Base-by-base conservation (phyloP, 352 stramenopile genomes). In the Aphanomyces invadans region DNA sequence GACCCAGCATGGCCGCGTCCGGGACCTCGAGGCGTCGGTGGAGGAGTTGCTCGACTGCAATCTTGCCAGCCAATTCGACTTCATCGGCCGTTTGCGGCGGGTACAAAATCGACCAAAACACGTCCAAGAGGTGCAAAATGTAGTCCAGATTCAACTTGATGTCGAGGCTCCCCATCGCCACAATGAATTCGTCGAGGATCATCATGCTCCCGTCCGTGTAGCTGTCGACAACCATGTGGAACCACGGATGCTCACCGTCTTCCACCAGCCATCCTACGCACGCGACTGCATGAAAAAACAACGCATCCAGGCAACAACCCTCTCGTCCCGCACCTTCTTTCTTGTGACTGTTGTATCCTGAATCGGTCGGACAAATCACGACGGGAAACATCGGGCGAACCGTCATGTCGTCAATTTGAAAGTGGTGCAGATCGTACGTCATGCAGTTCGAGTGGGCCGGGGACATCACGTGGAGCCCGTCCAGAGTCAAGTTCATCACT, bases 381-480 rank as follows among this genome's bases (percentile, higher is more conserved):
- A 95, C 77, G 1, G 86, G 86, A 17, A 92, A 95, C 44, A 78
- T 65, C 9, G 85, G 78, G 48, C 83, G 63, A 2, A 78, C 67
- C 7, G 76, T 89, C 86, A 95, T 95, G 44, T 95, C 86, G 65
- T 95, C 86, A 15, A 95, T 76, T 71, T 95, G 85, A 52, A 95
- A 73, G 44, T 95, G 86, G 45, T 95, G 86, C 46, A 93, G 68
- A 38, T 78, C 79, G 19, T 76, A 70, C 15, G 52, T 65, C 21
- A 54, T 55, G 3, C 3, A 45, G 25, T 54, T 53, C 26, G 52
- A 65, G n/a, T 55, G 28, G n/a, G 52, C 52, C 7, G 51, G 51
- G 21, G 63, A 65, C 11, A n/a, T 28, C 29, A 95, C 76, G 1
- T 72, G 78, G 62, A 95, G 77, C n/a, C 69, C 89, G 66, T 95